A percentile compares a stretch with the other conserved stretches of the same genome.
Evolutionary conservation across 2,329 filamentous ascomycete species (phyloP).

Genomic region (Sarocladium kiliense): DNA sequence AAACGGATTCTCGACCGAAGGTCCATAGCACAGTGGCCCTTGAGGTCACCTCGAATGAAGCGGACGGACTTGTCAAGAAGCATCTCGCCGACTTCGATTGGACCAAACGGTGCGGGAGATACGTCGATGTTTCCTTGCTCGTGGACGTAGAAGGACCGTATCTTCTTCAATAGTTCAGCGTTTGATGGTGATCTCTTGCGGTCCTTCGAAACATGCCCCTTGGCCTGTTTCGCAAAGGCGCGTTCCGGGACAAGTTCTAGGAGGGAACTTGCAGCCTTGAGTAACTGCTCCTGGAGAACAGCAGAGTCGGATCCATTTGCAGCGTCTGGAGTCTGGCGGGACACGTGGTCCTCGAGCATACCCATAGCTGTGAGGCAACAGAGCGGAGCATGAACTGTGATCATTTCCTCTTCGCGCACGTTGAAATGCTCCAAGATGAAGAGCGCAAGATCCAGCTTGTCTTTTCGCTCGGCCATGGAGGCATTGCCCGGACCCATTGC

Average conservation of each 20-base stretch:
- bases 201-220: slow-evolving; percentile 8
- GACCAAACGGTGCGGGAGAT: slow-evolving; percentile 52
- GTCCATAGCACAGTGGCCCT: background rate
- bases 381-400: slow-evolving; percentile 77
- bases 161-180: slow-evolving; percentile 52
- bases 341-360: slow-evolving; percentile 48
- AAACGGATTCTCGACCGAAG: slow-evolving; percentile 39
- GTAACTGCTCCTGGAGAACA: slow-evolving; percentile 30
- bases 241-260: slow-evolving; percentile 61
- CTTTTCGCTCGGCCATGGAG: slow-evolving; percentile 43
- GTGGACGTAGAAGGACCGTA: slow-evolving; percentile 62
- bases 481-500: slow-evolving; percentile 45
- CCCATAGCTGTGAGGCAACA: slow-evolving; percentile 54
- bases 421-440: slow-evolving; percentile 90
- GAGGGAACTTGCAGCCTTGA: slow-evolving; percentile 50
- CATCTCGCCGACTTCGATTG: slow-evolving; percentile 52
- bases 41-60: slow-evolving; percentile 41
- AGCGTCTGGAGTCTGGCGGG: background rate
- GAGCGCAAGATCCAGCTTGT: slow-evolving; percentile 66
- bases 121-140: slow-evolving; percentile 67
- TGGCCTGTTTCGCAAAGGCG: slow-evolving; percentile 41
- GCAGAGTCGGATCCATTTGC: background rate
- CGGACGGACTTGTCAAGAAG: slow-evolving; percentile 56
- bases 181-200: slow-evolving; percentile 16
- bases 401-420: slow-evolving; percentile 92